Percentiles rank a stretch among this genome's conserved stretches.
phyloP scores from a whole-genome alignment of 805 yeast genomes.

The Pichia paraexigua region DNA sequence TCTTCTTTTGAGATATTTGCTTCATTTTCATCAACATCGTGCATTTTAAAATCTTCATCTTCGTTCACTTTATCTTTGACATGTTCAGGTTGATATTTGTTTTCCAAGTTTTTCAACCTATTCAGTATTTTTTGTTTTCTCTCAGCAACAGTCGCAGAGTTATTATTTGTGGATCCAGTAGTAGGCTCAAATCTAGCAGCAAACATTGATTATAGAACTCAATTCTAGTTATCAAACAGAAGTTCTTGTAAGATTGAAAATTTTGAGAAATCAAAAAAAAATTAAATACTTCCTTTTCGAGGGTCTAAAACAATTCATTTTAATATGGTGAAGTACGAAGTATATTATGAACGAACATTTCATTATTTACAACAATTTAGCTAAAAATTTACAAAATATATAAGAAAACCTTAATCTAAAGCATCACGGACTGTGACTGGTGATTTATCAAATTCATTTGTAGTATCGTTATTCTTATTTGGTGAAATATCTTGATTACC shows the following conservation, averaged over 20 bases:
- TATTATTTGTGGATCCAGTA: constrained; percentile 13
- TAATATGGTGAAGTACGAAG: too few relatives aligned
- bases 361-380: too few relatives aligned
- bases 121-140: neutral
- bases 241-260: neutral
- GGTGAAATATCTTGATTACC: neutral
- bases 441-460: neutral
- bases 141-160: constrained; percentile 22
- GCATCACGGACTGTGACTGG: neutral
- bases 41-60: constrained; percentile 6
- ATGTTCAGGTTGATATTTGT: neutral
- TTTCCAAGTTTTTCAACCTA: constrained; percentile 23
- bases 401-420: neutral
- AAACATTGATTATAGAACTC: constrained; percentile 38
- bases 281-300: constrained; percentile 1
- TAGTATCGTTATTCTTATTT: neutral
- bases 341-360: too few relatives aligned
- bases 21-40: constrained; percentile 33
- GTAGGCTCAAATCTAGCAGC: constrained; percentile 57
- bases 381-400: neutral
- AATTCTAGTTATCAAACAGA: neutral
- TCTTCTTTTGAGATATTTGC: constrained; percentile 27
- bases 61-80: constrained; percentile 17
- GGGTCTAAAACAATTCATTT: neutral
- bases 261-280: neutral